Evolutionary conservation across 495 filamentous ascomycete species (phyloP), one percentile per base, ranked within the genome.

Genomic region (Hypoxylon crocopeplum): DNA sequence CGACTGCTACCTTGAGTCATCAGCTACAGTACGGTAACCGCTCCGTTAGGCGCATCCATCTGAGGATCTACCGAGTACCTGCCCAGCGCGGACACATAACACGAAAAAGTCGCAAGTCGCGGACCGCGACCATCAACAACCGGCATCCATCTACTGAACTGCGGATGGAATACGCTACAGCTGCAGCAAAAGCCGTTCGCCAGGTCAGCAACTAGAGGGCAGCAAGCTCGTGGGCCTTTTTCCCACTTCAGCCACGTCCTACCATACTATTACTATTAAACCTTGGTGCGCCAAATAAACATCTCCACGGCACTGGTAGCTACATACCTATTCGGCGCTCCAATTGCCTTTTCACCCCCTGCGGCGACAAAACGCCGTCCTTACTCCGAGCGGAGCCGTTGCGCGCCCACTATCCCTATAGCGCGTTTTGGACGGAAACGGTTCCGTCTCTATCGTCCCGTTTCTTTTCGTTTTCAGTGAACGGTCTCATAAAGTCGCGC

Each of bases 311-410:
- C 11, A 36, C 34, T 33, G 30, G 6, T 29, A 17, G 10, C 27
- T 20, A 34, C 36, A 47, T 27, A 56, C 13, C 34, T 22, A 20
- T 25, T 36, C 32, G 50, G 44, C 49, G 20, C 49, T 51, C 39
- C 46, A 34, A 46, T 59, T 59, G 40, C 53, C 53, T 41, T 49
- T 50, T 22, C 48, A 25, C 53, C 50, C 61, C 61, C 48, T 59
- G 55, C 49, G 40, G 42, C 49, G 34, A 64, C 38, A 64, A 64
- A 64, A 64, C 48, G 46, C 61, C 49, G 50, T 64, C 55, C 55
- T 59, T 64, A 51, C 46, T 59, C 61, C 61, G 61, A 64, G 61
- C 61, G 55, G 61, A 64, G 55, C 55, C 36, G 54, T 51, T 45
- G 22, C 48, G 41, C 45, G 51, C 53, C n/a, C 30, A 25, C 40